Percentiles rank a stretch among this genome's conserved stretches.
phyloP scores from a whole-genome alignment of 169 alveolate genomes.

The Neospora caninum region DNA sequence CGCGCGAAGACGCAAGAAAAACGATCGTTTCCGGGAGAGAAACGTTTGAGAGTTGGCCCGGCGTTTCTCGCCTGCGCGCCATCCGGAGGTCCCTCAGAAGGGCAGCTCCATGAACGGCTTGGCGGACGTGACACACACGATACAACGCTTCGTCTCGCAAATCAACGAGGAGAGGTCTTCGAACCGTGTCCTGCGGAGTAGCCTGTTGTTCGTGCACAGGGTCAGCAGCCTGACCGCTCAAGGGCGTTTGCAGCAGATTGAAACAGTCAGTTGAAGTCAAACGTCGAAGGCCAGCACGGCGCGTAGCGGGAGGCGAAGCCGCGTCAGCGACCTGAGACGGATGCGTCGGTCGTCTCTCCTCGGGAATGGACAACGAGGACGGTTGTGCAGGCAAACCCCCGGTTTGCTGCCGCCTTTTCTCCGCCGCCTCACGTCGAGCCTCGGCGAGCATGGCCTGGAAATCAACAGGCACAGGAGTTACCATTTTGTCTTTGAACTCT shows the following conservation, averaged over 20 bases:
- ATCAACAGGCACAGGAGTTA: slow-evolving; percentile 25
- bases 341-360: no score
- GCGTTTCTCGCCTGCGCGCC: not conserved
- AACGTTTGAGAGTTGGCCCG: not conserved
- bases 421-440: slow-evolving; percentile 55
- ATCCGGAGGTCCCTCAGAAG: not conserved
- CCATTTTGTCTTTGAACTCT: not conserved
- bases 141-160: not conserved
- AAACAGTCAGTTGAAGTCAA: not conserved
- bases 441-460: slow-evolving; percentile 48
- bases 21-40: slow-evolving; percentile 1
- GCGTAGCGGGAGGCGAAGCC: not conserved
- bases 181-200: slow-evolving; percentile 35
- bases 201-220: not conserved
- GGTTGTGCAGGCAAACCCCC: no score
- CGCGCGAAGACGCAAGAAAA: not conserved
- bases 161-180: not conserved
- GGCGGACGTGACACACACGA: not conserved
- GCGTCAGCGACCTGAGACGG: not conserved
- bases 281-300: not conserved
- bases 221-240: not conserved
- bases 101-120: not conserved
- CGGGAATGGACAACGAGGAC: no score
- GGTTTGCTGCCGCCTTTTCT: not conserved
- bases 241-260: not conserved